Evolutionary conservation across 2,329 filamentous ascomycete species (phyloP), one percentile per base, ranked within the genome.

Genomic region (Claviceps africana): DNA sequence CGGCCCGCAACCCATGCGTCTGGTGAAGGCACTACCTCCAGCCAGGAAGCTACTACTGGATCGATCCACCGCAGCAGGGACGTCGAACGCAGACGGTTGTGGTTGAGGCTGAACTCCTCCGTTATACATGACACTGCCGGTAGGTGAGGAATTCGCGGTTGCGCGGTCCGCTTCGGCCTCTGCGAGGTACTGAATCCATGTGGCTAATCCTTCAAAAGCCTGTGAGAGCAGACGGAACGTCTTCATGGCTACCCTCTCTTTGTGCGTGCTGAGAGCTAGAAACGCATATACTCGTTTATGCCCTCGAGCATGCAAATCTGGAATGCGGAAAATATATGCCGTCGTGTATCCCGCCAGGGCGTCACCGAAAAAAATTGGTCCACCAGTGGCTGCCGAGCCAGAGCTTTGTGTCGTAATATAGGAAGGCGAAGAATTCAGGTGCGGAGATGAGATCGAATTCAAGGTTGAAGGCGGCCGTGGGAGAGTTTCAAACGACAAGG

Each of bases 251-350:
- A 79, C 67, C 15, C 79, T 74, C 64, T 85, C 81, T 50, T 78
- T 77, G 64, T 84, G 78, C 11, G 80, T 83, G 62, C 75, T 82
- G 47, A 85, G 73, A 2, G 81, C 80, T 54, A 85, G 65, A 54
- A 85, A 79, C 11, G 82, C 82, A 60, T 85, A 85, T 13, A 84
- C 78, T n/a, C 82, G 76, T 64, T 82, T 81, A 58, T 83, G 78
- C 4, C 82, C 82, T 13, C 82, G 78, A 15, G 82, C 82, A 56
- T 83, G 81, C 37, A 83, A 71, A 61, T 85, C 82, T 7, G 81
- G 78, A 43, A 85, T 82, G 28, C 82, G 81, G 61, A 85, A 85
- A 56, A 85, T 82, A 64, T 83, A 85, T 15, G 81, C 82, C 0
- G 81, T 85, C 0, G 82, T 85, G 65, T 83, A 85, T 31, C 82